Evolutionary conservation across 805 yeast species (phyloP).

Genomic region (Limtongia smithiae): DNA sequence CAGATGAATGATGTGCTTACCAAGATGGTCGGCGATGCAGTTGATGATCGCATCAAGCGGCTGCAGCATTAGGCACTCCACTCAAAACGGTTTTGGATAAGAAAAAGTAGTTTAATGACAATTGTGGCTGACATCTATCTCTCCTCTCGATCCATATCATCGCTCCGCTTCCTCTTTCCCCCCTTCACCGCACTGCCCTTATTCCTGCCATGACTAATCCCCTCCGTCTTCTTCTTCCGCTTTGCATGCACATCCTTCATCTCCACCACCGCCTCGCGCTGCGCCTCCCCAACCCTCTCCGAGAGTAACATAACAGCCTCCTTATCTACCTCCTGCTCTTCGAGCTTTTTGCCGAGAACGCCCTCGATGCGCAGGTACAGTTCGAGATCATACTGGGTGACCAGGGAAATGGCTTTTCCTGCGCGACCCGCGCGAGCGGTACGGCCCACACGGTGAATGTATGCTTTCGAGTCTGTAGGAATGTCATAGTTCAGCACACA

Average conservation of each 20-base stretch:
- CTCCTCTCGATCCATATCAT: conserved; percentile 49
- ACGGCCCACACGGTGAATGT: conserved; percentile 97
- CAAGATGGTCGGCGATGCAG: conserved; percentile 47
- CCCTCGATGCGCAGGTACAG: conserved; percentile 82
- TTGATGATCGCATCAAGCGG: conserved; percentile 44
- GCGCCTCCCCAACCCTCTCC: conserved; percentile 86
- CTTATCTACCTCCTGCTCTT: conserved; percentile 75
- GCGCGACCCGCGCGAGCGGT: conserved; percentile 93
- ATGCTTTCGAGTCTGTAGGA: conserved; percentile 95
- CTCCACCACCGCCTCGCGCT: conserved; percentile 80
- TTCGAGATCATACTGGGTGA: conserved; percentile 93
- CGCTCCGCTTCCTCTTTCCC: conserved; percentile 42
- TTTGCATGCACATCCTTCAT: conserved; percentile 64
- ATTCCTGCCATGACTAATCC: conserved; percentile 36
- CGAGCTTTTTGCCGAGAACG: conserved; percentile 76
- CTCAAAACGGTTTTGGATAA: no score
- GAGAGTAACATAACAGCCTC: conserved; percentile 73
- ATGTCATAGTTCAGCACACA: conserved; percentile 96
- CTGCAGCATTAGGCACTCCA: neutral
- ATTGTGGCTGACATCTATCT: neutral
- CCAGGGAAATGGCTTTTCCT: conserved; percentile 81
- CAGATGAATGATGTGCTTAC: conserved; percentile 50
- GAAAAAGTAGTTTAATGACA: neutral
- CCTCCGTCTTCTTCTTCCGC: conserved; percentile 34
- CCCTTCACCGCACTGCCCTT: conserved; percentile 34